Evolutionary conservation across 106 monocot species (phyloP).

Genomic region (Allium sativum): DNA sequence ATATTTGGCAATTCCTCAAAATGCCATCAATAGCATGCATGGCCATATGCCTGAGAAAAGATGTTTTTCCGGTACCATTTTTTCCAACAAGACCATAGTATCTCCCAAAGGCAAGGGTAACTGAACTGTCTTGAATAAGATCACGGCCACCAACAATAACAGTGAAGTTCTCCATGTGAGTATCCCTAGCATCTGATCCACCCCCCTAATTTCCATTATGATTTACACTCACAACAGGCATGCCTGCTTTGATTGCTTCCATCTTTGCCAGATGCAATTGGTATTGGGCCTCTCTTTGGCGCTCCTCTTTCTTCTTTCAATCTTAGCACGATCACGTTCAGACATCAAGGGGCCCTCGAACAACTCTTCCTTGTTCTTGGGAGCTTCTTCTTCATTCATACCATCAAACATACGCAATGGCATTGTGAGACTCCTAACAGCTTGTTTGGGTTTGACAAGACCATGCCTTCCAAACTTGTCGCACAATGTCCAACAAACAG

Average conservation of each 20-base stretch:
- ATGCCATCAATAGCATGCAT: conserved; percentile 97
- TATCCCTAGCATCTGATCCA: conserved; percentile 66
- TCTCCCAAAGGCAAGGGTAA: conserved; percentile 96
- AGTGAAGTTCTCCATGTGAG: conserved; percentile 96
- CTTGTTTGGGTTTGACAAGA: conserved; percentile 67
- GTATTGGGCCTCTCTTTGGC: conserved; percentile 96
- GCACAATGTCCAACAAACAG: conserved; percentile 62
- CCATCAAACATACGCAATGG: conserved; percentile 94
- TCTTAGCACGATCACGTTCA: conserved; percentile 68
- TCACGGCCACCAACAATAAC: conserved; percentile 94
- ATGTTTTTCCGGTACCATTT: conserved; percentile 99
- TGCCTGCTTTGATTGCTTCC: conserved; percentile 91
- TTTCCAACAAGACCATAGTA: conserved; percentile 99
- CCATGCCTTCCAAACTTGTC: conserved; percentile 95
- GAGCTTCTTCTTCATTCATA: conserved; percentile 73
- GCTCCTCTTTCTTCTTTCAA: conserved; percentile 90
- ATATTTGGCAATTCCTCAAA: conserved; percentile 88
- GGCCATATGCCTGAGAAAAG: conserved; percentile 98
- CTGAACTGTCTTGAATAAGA: conserved; percentile 66
- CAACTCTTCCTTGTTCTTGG: conserved; percentile 50
- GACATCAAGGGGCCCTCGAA: conserved; percentile 77
- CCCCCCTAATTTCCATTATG: conserved; percentile 35
- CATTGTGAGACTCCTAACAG: conserved; percentile 73
- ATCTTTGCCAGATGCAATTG: conserved; percentile 89
- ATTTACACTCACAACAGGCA: conserved; percentile 77